Percentiles rank a stretch among this genome's conserved stretches.
Evolutionary conservation across 2,329 filamentous ascomycete genomes (phyloP).

Genomic region (Cladosporium velox): DNA sequence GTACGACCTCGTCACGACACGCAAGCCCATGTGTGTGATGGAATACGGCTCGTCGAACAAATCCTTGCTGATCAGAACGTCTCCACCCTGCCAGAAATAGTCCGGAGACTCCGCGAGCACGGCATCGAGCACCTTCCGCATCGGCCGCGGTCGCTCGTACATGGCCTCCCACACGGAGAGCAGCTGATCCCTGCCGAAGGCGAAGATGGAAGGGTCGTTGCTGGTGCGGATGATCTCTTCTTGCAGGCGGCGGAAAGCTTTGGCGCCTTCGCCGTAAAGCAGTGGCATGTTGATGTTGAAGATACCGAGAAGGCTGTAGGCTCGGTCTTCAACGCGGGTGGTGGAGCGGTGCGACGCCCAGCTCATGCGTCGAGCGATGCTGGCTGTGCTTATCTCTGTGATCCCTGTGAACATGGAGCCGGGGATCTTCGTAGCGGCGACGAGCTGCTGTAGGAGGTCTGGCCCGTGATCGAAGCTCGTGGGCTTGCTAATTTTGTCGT

Average conservation of each 20-base stretch:
- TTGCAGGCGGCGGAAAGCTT: conserved; percentile 20
- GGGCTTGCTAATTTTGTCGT: not conserved
- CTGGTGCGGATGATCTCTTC: conserved; percentile 17
- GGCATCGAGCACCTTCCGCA: not conserved
- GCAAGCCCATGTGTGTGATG: not conserved
- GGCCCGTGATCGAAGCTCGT: not conserved
- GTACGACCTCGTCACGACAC: not conserved
- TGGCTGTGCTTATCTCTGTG: not conserved
- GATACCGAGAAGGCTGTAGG: conserved; percentile 48
- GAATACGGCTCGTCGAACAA: not conserved
- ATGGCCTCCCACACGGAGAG: not conserved
- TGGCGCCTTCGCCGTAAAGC: conserved; percentile 41
- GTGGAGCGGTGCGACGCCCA: conserved; percentile 19
- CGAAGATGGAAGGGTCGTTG: conserved; percentile 14
- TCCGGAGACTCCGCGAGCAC: not conserved
- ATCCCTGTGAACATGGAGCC: not conserved
- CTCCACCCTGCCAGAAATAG: not conserved
- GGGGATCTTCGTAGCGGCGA: not conserved
- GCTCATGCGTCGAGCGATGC: conserved; percentile 20
- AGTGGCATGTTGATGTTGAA: conserved; percentile 49
- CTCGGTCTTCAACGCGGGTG: conserved; percentile 42
- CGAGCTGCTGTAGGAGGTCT: not conserved
- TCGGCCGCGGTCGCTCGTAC: not conserved
- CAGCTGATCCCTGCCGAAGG: not conserved
- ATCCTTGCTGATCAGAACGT: not conserved